A percentile compares a stretch with the other conserved stretches of the same genome.
These are phyloP conservation scores for Jasminum sambac DNA, from an alignment of 257 asterid genomes.

Conservation along the genomic window DNA sequence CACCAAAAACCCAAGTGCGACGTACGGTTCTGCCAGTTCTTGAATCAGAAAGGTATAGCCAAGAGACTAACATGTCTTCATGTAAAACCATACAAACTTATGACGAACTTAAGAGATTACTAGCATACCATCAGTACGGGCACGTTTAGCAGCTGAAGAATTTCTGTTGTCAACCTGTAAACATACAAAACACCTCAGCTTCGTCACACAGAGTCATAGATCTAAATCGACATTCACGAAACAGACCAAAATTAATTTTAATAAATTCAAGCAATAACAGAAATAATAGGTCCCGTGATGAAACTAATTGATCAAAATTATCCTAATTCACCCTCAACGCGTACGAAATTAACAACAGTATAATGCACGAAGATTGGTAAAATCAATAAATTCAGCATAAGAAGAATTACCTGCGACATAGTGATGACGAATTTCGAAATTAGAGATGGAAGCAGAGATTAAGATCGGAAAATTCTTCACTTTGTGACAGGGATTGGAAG, in stretches of 20 bases:
- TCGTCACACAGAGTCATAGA: neutral
- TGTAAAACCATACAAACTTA: neutral
- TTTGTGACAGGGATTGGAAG: neutral
- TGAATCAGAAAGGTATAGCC: neutral
- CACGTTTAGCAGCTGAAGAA: conserved; percentile 20
- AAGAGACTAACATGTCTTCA: neutral
- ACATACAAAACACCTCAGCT: neutral
- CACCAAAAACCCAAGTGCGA: neutral
- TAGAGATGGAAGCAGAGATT: neutral
- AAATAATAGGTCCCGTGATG: neutral
- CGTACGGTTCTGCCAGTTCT: neutral
- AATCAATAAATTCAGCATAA: neutral
- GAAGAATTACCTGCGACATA: neutral
- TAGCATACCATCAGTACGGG: conserved; percentile 14
- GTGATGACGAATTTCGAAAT: neutral
- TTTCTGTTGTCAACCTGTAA: conserved; percentile 16
- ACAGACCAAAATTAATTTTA: neutral
- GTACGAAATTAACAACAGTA: neutral
- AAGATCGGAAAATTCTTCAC: neutral
- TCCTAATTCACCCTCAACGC: neutral
- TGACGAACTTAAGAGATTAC: neutral
- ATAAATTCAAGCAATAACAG: neutral
- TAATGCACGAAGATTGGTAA: neutral
- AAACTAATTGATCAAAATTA: neutral
- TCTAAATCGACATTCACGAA: neutral